Base-by-base conservation (phyloP, 768 basidiomycete species). In the Auricularia sp. region DNA sequence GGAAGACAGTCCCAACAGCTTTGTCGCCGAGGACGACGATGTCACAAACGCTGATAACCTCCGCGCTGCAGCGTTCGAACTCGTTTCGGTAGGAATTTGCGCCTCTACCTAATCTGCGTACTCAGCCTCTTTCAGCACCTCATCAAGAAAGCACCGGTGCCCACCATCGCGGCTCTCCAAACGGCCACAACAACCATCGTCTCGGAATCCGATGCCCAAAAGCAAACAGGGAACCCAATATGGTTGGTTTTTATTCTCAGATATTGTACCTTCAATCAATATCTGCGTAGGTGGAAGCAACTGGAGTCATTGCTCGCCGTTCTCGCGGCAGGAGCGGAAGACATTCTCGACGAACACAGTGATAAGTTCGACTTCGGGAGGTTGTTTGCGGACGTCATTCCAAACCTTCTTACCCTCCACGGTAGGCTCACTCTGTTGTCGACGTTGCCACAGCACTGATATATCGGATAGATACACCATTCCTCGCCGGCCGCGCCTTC, bases 1-100 rank as follows among this genome's bases (percentile, higher is more conserved):
- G 96, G 83, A 85, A 2, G 84, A 81, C 62, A 90, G 97, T 69
- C 86, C 91, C 3, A 98, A 98, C 68, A 85, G 88, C 3, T 98
- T 98, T 70, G 87, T 98, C 36, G 88, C 89, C 33, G 93, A 98
- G 71, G 95, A 98, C 71, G 93, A 97, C 63, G 96, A 98, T 66
- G 93, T 96, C 66, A 87, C 87, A 1, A 85, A 90, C 62, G 72
- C 80, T 1, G 95, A 93, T 71, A 91, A 90, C 63, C 81, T 93
- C 39, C 83, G 97, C 42, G 83, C 91, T 2, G 89, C 91, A 3
- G 87, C 87, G 3, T 87, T 93, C 69, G 96, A 98, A 70, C 75
- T 98, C 42, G 75, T 96, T 61, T 81, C 81, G 36, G 95, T 97
- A 75, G 72, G 74, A 29, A 12, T 66, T 76, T 61, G 76, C 63